Base-by-base conservation (phyloP, 2,329 filamentous ascomycete genomes). In the Teratosphaeria epicoccoides region DNA sequence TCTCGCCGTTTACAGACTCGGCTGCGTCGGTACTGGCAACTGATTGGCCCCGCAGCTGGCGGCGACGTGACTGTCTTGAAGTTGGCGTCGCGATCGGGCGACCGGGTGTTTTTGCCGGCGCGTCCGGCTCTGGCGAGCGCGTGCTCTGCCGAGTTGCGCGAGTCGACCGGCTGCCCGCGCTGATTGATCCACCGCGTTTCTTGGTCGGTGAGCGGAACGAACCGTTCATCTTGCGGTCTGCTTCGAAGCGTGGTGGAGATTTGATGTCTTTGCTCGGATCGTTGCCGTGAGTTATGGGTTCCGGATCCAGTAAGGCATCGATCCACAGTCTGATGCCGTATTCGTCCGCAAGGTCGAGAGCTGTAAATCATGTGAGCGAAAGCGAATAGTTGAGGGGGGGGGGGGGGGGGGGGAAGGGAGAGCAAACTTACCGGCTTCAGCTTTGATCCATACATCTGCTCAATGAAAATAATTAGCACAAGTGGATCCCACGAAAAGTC, bases 261-360 rank as follows among this genome's bases (percentile, higher is more conserved):
- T 79, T 72, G 59, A 96, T 95, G 55, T 77, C 80, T 78, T 51
- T 87, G 79, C 60, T 63, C 6, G 62, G 59, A 58, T 84, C 84
- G 24, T 79, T 75, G 49, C 76, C 78, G 64, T 80, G 79, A 46
- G 75, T 75, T 55, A 97, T 95, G 24, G 89, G 84, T 57, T 84
- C 75, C n/a, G 88, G 83, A 66, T 97, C 91, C 47, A 98, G 79
- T 17, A 98, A 78, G n/a, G 93, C 93, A 52, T 82, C 82, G 60
- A 98, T 88, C 93, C 93, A 98, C 44, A 85, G 77, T 47, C 78
- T 71, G 68, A 97, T 89, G 52, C 81, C 78, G 68, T 97, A 98
- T 70, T 97, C 90, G 45, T 87, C 82, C 49, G 91, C 87, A 11
- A 98, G 78, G 52, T 80, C 73, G 44, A 98, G 78, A 29, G 93